phyloP scores from a whole-genome alignment of 306 rosid species.

The Fragaria vesca region DNA sequence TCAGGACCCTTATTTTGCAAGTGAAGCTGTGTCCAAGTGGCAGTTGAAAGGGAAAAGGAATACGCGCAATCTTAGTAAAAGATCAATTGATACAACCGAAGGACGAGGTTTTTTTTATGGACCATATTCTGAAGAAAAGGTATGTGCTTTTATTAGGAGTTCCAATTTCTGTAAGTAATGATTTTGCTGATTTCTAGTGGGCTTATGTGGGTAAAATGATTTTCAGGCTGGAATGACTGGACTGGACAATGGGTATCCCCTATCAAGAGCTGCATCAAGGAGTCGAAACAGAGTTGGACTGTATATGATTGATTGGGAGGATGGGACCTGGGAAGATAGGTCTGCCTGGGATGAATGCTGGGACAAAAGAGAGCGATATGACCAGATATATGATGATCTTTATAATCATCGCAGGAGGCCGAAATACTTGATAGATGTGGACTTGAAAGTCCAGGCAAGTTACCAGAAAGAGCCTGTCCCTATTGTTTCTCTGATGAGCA shows the following conservation, averaged over 20 bases:
- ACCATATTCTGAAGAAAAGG: constrained; percentile 52
- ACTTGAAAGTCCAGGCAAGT: constrained; percentile 85
- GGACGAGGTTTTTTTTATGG: constrained; percentile 46
- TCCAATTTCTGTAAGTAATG: constrained; percentile 28
- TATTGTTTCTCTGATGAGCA: constrained; percentile 84
- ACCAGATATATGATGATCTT: constrained; percentile 38
- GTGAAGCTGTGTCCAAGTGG: constrained; percentile 94
- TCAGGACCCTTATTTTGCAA: constrained; percentile 50
- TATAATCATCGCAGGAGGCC: constrained; percentile 52
- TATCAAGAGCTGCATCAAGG: constrained; percentile 46
- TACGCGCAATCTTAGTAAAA: constrained; percentile 63
- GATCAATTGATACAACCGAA: constrained; percentile 45
- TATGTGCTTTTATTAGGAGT: constrained; percentile 36
- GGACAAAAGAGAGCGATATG: constrained; percentile 54
- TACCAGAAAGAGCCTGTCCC: constrained; percentile 86
- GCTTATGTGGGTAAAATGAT: constrained; percentile 31
- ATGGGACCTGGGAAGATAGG: constrained; percentile 64
- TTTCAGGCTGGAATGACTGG: constrained; percentile 40
- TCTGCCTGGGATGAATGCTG: constrained; percentile 57
- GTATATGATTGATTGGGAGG: constrained; percentile 63
- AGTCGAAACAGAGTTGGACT: constrained; percentile 38
- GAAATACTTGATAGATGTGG: constrained; percentile 71
- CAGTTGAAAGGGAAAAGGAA: constrained; percentile 91
- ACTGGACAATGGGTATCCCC: constrained; percentile 54
- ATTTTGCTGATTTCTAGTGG: constrained; percentile 42